Conservation (phyloP, 495 filamentous ascomycete species). For the Monascus purpureus region DNA sequence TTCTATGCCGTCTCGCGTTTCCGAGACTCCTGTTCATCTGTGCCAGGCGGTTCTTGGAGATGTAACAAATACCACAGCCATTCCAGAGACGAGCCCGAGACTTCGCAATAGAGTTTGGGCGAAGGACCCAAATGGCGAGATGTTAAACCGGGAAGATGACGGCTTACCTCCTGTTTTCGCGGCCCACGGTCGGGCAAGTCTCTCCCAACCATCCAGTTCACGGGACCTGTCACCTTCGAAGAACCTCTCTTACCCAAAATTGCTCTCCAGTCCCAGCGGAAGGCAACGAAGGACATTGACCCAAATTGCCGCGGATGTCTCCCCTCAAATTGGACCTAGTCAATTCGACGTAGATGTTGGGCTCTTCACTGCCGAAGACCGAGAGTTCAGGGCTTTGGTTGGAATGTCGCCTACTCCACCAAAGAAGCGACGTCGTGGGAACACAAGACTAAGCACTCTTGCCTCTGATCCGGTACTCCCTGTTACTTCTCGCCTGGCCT, state of each 20-base stretch:
- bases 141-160: conserved; percentile 25
- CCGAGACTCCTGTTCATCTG: conserved; percentile 25
- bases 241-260: conserved; percentile 12
- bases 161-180: conserved; percentile 25
- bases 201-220: conserved; percentile 10
- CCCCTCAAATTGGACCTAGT: conserved; percentile 21
- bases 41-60: conserved; percentile 14
- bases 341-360: conserved; percentile 27
- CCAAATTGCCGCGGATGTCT: conserved; percentile 31
- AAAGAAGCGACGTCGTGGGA: conserved; percentile 26
- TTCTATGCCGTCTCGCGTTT: conserved; percentile 28
- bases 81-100: conserved; percentile 30
- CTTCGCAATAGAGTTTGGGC: conserved; percentile 14
- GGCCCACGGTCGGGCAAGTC: conserved; percentile 8
- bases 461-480: conserved; percentile 22
- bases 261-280: conserved; percentile 29
- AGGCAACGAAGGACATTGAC: conserved; percentile 28
- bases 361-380: conserved; percentile 29
- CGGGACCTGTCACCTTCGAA: conserved; percentile 21
- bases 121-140: conserved; percentile 14
- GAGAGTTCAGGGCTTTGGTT: conserved; percentile 23
- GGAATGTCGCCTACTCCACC: conserved; percentile 23
- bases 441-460: conserved; percentile 16
- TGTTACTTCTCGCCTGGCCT: conserved; percentile 13
- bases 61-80: conserved; percentile 17